A percentile compares a stretch with the other conserved stretches of the same genome.
phyloP scores from a whole-genome alignment of 2,329 filamentous ascomycete species.

The Alternaria rosae region DNA sequence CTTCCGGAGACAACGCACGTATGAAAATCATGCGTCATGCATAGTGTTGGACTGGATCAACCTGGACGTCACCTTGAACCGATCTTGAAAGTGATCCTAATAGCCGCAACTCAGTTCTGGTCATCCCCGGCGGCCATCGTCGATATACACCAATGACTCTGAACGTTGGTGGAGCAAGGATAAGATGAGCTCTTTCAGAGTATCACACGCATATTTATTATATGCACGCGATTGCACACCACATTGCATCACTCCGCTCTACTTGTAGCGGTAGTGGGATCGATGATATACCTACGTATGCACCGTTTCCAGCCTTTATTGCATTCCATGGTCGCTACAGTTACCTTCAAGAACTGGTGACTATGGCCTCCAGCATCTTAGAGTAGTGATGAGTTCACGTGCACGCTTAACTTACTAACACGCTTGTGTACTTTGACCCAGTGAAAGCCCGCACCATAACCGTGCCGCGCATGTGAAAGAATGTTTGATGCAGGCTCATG shows the following conservation, averaged over 20 bases:
- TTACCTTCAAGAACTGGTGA: neutral
- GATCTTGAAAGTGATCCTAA: neutral
- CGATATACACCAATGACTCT: neutral
- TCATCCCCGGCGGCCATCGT: neutral
- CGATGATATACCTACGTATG: neutral
- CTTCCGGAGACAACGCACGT: neutral
- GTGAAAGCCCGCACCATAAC: slow-evolving; percentile 3
- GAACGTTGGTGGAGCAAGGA: neutral
- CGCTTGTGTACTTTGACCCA: slow-evolving; percentile 7
- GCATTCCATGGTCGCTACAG: neutral
- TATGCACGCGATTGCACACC: slow-evolving; percentile 21
- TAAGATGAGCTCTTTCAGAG: neutral
- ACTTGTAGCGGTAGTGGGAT: slow-evolving; percentile 1
- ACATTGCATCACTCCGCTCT: slow-evolving; percentile 14
- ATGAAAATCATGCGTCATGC: neutral
- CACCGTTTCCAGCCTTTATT: neutral
- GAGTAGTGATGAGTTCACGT: neutral
- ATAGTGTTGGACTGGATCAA: neutral
- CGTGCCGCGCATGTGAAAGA: slow-evolving; percentile 10
- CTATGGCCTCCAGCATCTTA: neutral
- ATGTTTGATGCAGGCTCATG: slow-evolving; percentile 4
- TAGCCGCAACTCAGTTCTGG: neutral
- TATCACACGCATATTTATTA: slow-evolving; percentile 6
- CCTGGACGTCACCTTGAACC: neutral
- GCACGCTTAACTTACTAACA: neutral